Conservation (phyloP, 176 grass and related monocot genomes). For the Hyparrhenia diplandra region DNA sequence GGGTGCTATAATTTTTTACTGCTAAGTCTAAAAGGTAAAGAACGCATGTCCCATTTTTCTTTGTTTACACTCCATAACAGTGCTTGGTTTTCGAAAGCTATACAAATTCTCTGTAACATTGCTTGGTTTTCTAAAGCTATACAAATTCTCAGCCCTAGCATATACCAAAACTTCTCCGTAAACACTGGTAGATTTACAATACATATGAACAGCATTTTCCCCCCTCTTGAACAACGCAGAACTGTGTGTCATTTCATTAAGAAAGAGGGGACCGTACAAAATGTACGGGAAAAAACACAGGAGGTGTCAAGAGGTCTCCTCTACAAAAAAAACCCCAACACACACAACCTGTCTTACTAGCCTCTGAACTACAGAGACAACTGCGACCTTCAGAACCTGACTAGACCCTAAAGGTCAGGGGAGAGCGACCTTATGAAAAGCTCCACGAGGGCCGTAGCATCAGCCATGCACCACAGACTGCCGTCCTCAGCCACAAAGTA, state of each 20-base stretch:
- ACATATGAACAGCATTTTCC: not conserved
- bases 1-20: not conserved
- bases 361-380: not conserved
- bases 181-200: not conserved
- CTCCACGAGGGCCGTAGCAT: not conserved
- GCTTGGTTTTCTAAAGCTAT: not conserved
- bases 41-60: not conserved
- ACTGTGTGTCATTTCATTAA: not conserved
- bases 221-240: not conserved
- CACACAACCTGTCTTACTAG: not conserved
- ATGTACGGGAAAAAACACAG: not conserved
- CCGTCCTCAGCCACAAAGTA: too few species aligned
- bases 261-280: not conserved
- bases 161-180: not conserved
- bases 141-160: not conserved
- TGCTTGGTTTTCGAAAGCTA: not conserved
- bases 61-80: not conserved
- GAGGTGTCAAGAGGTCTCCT: not conserved
- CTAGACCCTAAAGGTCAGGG: not conserved
- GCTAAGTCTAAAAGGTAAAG: not conserved
- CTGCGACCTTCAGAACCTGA: not conserved
- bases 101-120: not conserved
- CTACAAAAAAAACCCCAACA: not conserved
- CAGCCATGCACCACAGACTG: not conserved
- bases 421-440: not conserved